phyloP scores from a whole-genome alignment of 2,329 filamentous ascomycete genomes.

The Xylariaceae sp. region DNA sequence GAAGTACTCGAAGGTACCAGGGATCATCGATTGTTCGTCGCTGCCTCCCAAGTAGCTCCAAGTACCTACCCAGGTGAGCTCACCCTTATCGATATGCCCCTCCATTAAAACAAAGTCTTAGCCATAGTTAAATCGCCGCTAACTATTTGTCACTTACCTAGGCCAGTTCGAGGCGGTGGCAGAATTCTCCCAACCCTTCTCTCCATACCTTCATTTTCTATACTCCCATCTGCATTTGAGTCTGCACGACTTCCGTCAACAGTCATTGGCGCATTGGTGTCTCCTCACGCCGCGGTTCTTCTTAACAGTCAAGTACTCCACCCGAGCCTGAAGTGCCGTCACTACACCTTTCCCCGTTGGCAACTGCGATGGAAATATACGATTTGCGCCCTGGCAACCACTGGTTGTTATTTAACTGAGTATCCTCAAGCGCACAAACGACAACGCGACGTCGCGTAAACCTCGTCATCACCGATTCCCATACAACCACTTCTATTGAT shows the following conservation, averaged over 20 bases:
- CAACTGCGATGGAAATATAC: slow-evolving; percentile 18
- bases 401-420: slow-evolving; percentile 12
- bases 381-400: slow-evolving; percentile 12
- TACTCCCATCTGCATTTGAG: neutral
- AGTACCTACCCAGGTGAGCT: neutral
- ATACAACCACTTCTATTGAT: neutral
- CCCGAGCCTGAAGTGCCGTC: neutral
- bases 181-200: neutral
- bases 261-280: neutral
- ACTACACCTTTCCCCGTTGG: neutral
- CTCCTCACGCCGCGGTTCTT: neutral
- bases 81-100: slow-evolving; percentile 25
- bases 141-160: neutral
- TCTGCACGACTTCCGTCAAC: neutral
- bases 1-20: neutral
- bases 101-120: slow-evolving; percentile 1
- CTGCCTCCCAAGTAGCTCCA: too few relatives aligned
- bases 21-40: too few relatives aligned
- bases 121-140: too few relatives aligned
- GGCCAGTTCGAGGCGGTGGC: neutral
- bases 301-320: neutral
- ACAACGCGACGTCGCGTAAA: neutral
- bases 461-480: neutral
- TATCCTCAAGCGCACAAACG: neutral
- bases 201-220: neutral